Base-by-base conservation (phyloP, 139 green algal genomes). In the Chlorella sp. region DNA sequence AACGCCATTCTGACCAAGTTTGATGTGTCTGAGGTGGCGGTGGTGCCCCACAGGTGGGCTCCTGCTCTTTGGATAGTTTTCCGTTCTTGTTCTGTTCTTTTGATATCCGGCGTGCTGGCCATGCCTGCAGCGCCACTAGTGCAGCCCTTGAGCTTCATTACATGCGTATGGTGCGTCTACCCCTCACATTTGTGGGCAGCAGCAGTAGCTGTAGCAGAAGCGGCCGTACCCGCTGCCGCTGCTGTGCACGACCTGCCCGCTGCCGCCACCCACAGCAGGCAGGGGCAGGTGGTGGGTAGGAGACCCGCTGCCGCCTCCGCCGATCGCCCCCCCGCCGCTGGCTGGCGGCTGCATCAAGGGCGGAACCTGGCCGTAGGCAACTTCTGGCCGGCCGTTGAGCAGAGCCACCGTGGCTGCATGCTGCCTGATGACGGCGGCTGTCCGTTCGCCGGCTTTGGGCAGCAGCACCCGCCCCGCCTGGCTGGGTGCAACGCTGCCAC, bases 1-100 rank as follows among this genome's bases (percentile, higher is more conserved):
- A 98, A 98, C 72, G 95, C 91, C 4, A 94, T 98, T 28, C 83
- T 98, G 1, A 92, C 88, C 72, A 95, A 94, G 67, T 96, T 87
- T 74, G 90, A 92, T 78, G 88, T 96, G 6, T 28, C 38, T 13
- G 60, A 89, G 62, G 36, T 83, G 75, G 62, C 78, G 2, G 65
- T 91, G 5, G 41, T 95, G 47, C 81, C 85, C 18, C 92, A 94
- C 90, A 93, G 84, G 84, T 78, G 70, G n/a, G 64, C 64, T 71
- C 20, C 13, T 3, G 16, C 36, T 5, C 51, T 60, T 60, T 23
- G 51, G 12, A 9, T 60, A 15, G 11, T 15, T 60, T 15, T 60
- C 11, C 51, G 18, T 51, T 51, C 44, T 51, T 51, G 44, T 51
- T 51, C 44, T 9, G n/a, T n/a, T n/a, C n/a, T n/a, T n/a, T n/a